These are phyloP conservation scores for Olyra latifolia DNA, from an alignment of 176 grass and related monocot genomes.

Conservation along the genomic window DNA sequence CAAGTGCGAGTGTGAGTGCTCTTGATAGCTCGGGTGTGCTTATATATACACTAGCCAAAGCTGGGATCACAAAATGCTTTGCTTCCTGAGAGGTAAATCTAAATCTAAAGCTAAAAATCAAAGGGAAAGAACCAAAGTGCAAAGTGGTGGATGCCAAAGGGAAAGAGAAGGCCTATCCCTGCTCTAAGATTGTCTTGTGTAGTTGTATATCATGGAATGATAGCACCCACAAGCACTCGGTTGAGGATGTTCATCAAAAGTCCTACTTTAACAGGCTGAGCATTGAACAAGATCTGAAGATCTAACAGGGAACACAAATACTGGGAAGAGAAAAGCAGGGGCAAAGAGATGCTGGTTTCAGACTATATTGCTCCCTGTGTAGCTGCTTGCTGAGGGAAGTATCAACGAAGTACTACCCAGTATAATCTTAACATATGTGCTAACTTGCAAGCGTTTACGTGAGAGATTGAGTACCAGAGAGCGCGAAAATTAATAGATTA, in stretches of 20 bases:
- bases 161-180: constrained; percentile 41
- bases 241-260: neutral
- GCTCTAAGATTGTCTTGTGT: constrained; percentile 11
- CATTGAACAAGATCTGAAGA: constrained; percentile 2
- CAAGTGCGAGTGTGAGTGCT: neutral
- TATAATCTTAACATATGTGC: neutral
- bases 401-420: neutral
- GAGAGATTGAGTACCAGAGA: neutral
- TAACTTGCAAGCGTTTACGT: neutral
- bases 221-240: neutral
- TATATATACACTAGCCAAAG: constrained; percentile 47
- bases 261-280: neutral
- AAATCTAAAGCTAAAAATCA: constrained; percentile 53
- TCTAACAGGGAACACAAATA: neutral
- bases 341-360: neutral
- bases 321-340: neutral
- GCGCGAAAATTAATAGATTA: neutral
- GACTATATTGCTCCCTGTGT: neutral
- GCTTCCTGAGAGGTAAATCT: constrained; percentile 54
- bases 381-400: neutral
- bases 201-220: constrained; percentile 10
- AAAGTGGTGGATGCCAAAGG: constrained; percentile 46
- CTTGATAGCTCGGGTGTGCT: constrained; percentile 2
- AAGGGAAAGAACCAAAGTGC: constrained; percentile 52
- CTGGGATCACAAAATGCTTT: constrained; percentile 45